These are phyloP conservation scores for Conticribra weissflogii DNA, from an alignment of 108 stramenopile species.

Conservation along the genomic window DNA sequence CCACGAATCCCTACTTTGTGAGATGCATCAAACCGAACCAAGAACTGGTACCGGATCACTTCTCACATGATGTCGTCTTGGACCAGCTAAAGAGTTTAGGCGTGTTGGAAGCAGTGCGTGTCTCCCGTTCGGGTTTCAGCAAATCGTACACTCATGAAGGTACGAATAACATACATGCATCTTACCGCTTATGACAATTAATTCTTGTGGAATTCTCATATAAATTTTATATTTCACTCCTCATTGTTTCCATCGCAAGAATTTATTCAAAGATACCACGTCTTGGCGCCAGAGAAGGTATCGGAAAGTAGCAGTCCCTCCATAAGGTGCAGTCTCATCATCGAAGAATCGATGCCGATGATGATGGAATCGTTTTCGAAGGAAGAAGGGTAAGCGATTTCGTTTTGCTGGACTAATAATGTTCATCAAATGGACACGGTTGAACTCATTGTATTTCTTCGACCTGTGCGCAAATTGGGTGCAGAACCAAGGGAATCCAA, in stretches of 20 bases:
- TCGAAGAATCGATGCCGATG: not conserved
- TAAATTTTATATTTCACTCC: too few species aligned
- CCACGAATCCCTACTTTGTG: slow-evolving; percentile 88
- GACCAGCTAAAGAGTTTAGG: slow-evolving; percentile 94
- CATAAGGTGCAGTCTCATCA: not conserved
- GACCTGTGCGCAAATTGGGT: too few species aligned
- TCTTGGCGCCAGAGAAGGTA: not conserved
- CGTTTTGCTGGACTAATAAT: not conserved
- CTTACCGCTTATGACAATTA: too few species aligned
- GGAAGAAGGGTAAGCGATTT: not conserved
- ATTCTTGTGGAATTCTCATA: too few species aligned
- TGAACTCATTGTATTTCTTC: not conserved
- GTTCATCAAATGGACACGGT: not conserved
- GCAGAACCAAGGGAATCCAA: not conserved
- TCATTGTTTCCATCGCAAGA: too few species aligned
- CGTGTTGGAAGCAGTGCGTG: slow-evolving; percentile 95
- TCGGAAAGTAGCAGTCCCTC: not conserved
- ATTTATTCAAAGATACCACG: not conserved
- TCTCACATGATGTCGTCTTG: slow-evolving; percentile 86
- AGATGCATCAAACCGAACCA: slow-evolving; percentile 94
- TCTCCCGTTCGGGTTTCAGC: slow-evolving; percentile 94
- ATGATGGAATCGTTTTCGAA: not conserved
- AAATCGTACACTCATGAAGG: slow-evolving; percentile 87
- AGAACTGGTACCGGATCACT: slow-evolving; percentile 73
- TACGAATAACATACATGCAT: too few species aligned